These are phyloP conservation scores for Moesziomyces sp. DNA, from an alignment of 1,284 basidiomycete genomes.

Conservation along the genomic window DNA sequence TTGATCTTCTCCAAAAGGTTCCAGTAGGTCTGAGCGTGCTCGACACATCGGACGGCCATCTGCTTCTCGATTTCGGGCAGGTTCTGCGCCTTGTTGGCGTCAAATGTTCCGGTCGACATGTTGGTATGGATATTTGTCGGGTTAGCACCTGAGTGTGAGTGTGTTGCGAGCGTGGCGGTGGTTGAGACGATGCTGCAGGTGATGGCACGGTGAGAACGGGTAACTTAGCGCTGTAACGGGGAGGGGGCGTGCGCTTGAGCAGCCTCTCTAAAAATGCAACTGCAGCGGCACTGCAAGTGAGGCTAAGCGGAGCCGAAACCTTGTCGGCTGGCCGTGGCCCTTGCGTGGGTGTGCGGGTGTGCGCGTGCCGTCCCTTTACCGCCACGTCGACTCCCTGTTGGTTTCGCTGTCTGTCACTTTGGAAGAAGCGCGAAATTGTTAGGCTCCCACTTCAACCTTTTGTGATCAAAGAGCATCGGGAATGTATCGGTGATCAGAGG, in stretches of 20 bases:
- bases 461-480: background rate
- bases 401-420: background rate
- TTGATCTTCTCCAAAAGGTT: constrained; percentile 86
- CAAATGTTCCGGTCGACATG: constrained; percentile 59
- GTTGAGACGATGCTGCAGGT: background rate
- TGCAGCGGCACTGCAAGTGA: background rate
- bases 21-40: constrained; percentile 85
- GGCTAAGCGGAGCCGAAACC: background rate
- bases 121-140: constrained; percentile 4
- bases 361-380: background rate
- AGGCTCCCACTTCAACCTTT: background rate
- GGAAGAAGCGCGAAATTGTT: background rate
- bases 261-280: background rate
- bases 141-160: background rate
- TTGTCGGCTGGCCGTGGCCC: background rate
- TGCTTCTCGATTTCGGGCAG: constrained; percentile 95
- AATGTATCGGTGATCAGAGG: background rate
- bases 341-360: too few species aligned
- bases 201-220: background rate
- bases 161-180: background rate
- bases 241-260: background rate
- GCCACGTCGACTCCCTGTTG: background rate
- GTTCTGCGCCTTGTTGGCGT: constrained; percentile 76
- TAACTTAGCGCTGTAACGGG: background rate
- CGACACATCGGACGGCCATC: constrained; percentile 91